Base-by-base conservation (phyloP, 1,139 yeast species). In the Candida tropicalis region DNA sequence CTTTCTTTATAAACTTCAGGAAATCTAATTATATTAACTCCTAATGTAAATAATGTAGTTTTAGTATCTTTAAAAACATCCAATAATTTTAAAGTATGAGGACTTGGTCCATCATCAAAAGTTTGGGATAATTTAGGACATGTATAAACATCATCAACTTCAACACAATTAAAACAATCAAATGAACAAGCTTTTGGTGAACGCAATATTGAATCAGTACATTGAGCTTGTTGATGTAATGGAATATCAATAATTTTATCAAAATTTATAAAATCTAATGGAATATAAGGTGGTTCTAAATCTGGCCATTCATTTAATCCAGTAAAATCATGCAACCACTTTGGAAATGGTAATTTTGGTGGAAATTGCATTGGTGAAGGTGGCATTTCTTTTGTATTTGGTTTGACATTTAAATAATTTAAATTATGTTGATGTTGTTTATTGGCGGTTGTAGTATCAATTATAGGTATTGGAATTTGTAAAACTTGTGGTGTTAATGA, bases 81-180 rank as follows among this genome's bases (percentile, higher is more conserved):
- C 22, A 90, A 60, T 35, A 91, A 69, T 45, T 73, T 73, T 3
- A 77, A 65, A 0, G 97, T 90, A 17, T 80, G 75, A 0, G 81
- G 81, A 0, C 93, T 79, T 1, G 99, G 99, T 0, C 99, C 98
- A 62, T 93, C 98, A 61, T 91, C 99, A 65, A 91, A 91, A 0
- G 96, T 85, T 63, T 91, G 98, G 0, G 91, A 81, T 38, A 91
- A 65, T 46, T 68, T 68, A 1, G 85, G 79, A 60, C 97, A 90
- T 1, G 93, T 79, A 55, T 72, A 77, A 5, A 87, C 80, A 57
- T 90, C 98, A 61, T 87, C 95, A 35, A 68, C 74, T n/a, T 83
- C 78, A 13, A 83, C 80, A 64, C 97, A 90, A 52, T 84, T 79
- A 61, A 73, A 77, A 61, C 98, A 90, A 60, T 90, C 97, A 67